Evolutionary conservation across 23 red algal species (phyloP).

Genomic region (Gracilariopsis chorda): DNA sequence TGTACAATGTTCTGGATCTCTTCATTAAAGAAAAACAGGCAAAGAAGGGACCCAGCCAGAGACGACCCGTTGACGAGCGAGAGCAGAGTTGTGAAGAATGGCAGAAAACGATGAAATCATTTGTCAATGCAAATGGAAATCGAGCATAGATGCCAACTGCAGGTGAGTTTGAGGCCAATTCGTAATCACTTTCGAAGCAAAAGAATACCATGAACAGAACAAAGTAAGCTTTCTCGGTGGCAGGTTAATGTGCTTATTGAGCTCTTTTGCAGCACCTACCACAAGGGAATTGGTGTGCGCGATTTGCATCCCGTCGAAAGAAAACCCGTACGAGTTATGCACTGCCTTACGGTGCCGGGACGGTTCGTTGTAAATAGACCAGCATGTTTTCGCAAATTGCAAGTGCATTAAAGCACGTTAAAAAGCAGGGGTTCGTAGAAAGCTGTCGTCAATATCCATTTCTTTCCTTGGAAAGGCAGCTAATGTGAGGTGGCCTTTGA

Average conservation of each 20-base stretch:
- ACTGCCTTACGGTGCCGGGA: not conserved
- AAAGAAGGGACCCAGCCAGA: slow-evolving; percentile 25
- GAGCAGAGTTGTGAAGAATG: slow-evolving; percentile 5
- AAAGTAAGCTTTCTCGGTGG: not conserved
- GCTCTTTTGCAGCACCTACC: too few species aligned
- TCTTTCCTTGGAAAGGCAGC: not conserved
- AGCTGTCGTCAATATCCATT: slow-evolving; percentile 13
- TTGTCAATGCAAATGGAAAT: slow-evolving; percentile 1
- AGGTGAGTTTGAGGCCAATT: slow-evolving; percentile 9
- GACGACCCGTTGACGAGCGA: not conserved
- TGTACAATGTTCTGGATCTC: too few species aligned
- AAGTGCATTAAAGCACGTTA: slow-evolving; percentile 16
- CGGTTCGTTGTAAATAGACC: not conserved
- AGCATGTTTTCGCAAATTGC: slow-evolving; percentile 22
- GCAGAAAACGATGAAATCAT: slow-evolving; percentile 23
- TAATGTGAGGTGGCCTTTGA: not conserved
- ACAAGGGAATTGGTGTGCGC: too few species aligned
- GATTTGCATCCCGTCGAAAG: not conserved
- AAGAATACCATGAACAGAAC: slow-evolving; percentile 22
- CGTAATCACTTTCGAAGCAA: not conserved
- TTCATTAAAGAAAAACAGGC: too few species aligned
- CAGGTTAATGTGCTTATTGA: not conserved
- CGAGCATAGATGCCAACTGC: slow-evolving; percentile 13
- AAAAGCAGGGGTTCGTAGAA: not conserved
- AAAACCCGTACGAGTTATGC: not conserved